Conservation (phyloP, 352 stramenopile genomes). For the Pythium insidiosum region DNA sequence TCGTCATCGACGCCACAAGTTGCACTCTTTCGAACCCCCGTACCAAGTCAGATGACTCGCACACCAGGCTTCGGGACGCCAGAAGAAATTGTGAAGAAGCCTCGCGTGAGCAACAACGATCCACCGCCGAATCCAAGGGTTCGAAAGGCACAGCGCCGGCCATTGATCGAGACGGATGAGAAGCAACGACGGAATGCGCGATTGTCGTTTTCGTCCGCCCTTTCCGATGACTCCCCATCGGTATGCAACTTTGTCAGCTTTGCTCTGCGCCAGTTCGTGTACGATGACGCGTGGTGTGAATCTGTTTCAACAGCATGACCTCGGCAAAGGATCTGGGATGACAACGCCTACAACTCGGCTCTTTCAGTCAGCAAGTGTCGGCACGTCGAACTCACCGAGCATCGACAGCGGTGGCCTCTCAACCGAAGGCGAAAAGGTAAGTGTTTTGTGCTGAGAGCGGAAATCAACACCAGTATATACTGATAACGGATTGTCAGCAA, state of each 20-base stretch:
- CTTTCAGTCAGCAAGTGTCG: slow-evolving; percentile 17
- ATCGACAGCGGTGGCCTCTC: too few relatives aligned
- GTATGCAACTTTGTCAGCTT: slow-evolving; percentile 14
- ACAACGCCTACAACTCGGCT: slow-evolving; percentile 8
- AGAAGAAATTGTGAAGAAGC: slow-evolving; percentile 47
- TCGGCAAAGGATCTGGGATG: slow-evolving; percentile 9
- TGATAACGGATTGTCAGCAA: too few relatives aligned
- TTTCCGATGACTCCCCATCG: slow-evolving; percentile 42
- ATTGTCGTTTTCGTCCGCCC: slow-evolving; percentile 47
- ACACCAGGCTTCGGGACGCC: slow-evolving; percentile 7
- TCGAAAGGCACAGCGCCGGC: slow-evolving; percentile 38
- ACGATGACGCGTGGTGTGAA: background rate
- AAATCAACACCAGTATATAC: too few relatives aligned
- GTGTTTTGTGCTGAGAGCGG: background rate
- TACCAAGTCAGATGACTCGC: background rate
- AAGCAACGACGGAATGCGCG: slow-evolving; percentile 36
- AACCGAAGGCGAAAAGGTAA: slow-evolving; percentile 13
- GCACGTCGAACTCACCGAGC: too few relatives aligned
- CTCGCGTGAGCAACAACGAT: slow-evolving; percentile 23
- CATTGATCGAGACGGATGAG: slow-evolving; percentile 49
- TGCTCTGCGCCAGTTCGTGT: background rate
- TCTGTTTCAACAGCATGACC: slow-evolving; percentile 5
- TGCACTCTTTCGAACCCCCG: slow-evolving; percentile 6
- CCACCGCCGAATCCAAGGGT: slow-evolving; percentile 24
- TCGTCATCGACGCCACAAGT: slow-evolving; percentile 4